Percentiles rank a stretch among this genome's conserved stretches.
Evolutionary conservation across 345 rosid genomes (phyloP).

Genomic region (Heritiera littoralis): DNA sequence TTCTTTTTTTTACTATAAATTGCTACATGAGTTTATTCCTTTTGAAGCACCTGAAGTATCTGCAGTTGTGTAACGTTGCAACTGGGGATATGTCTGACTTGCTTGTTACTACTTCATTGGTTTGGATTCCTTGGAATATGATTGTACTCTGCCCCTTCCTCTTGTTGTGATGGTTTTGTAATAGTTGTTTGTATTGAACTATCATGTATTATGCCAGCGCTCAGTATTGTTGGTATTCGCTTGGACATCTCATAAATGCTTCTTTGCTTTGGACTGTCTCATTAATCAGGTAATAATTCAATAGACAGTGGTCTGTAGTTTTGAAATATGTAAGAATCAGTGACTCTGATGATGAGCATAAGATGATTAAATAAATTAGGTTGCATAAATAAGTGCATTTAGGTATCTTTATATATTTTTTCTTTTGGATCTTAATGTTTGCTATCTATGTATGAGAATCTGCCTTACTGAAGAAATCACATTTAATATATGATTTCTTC

Average conservation of each 20-base stretch:
- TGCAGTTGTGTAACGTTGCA: not conserved
- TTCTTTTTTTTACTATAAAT: not conserved
- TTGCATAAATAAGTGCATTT: too few relatives aligned
- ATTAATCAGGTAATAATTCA: not conserved
- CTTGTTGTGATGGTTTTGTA: not conserved
- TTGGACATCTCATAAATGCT: not conserved
- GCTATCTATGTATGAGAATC: too few relatives aligned
- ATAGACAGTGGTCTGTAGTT: not conserved
- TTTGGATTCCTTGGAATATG: constrained; percentile 8
- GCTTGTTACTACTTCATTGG: not conserved
- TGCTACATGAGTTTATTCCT: too few relatives aligned
- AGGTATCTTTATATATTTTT: too few relatives aligned
- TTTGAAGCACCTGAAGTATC: not conserved
- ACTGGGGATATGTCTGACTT: constrained; percentile 1
- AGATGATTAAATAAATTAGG: too few relatives aligned
- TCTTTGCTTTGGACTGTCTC: not conserved
- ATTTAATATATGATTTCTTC: too few relatives aligned
- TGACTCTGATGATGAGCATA: too few relatives aligned
- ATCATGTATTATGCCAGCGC: not conserved
- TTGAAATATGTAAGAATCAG: too few relatives aligned
- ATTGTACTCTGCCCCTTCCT: not conserved
- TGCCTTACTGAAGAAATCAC: too few relatives aligned
- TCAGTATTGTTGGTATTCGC: not conserved
- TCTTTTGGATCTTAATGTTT: too few relatives aligned
- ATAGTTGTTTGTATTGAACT: not conserved